A percentile compares a stretch with the other conserved stretches of the same genome.
These are phyloP conservation scores for Mycena vulgaris DNA, from an alignment of 768 basidiomycete species.

Conservation along the genomic window DNA sequence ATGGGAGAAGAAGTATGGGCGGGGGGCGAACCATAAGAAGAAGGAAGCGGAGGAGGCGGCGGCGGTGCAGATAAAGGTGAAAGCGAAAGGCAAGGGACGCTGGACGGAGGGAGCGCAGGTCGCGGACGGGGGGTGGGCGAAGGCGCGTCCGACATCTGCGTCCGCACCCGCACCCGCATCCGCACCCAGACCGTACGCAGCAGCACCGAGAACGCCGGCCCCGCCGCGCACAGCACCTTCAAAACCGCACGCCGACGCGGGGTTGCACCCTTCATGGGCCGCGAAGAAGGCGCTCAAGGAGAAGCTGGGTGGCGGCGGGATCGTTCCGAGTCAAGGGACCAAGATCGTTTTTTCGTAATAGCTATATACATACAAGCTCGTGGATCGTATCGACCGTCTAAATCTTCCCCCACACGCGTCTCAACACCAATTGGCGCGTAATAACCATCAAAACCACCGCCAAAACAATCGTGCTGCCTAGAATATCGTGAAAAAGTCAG, in stretches of 20 bases:
- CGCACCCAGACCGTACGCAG: not conserved
- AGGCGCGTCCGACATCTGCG: not conserved
- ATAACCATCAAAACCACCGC: constrained; percentile 34
- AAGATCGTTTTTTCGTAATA: constrained; percentile 80
- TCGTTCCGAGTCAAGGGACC: constrained; percentile 81
- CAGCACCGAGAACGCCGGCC: constrained; percentile 2
- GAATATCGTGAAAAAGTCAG: not conserved
- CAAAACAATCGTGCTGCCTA: constrained; percentile 39
- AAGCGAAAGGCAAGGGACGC: constrained; percentile 23
- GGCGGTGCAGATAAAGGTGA: constrained; percentile 40
- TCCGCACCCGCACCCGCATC: not conserved
- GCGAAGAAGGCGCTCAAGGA: constrained; percentile 89
- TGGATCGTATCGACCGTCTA: not conserved
- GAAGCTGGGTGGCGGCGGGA: constrained; percentile 67
- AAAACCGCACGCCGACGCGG: not conserved
- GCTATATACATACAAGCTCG: too few relatives aligned
- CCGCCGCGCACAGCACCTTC: not conserved
- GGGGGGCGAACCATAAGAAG: constrained; percentile 92
- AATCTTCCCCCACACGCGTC: constrained; percentile 38
- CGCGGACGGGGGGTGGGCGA: constrained; percentile 35
- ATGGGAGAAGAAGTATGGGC: constrained; percentile 98
- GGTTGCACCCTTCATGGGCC: constrained; percentile 95
- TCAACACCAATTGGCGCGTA: constrained; percentile 33
- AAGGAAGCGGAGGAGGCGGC: constrained; percentile 56
- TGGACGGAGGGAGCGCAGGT: constrained; percentile 26